Conservation (phyloP, 2,329 filamentous ascomycete genomes). For the Didymella sp. region DNA sequence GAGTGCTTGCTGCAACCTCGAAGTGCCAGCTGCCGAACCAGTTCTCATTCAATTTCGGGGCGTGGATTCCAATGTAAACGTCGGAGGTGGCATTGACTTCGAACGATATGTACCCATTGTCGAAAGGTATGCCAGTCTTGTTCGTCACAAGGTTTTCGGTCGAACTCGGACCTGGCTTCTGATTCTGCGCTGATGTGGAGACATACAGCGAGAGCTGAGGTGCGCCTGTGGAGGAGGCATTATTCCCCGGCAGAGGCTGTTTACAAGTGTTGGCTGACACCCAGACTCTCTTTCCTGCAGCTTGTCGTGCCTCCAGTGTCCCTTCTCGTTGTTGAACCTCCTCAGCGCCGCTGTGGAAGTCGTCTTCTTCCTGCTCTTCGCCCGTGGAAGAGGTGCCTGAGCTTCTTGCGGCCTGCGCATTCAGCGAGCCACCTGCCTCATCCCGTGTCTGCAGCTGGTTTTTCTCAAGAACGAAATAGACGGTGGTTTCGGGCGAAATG, state of each 20-base stretch:
- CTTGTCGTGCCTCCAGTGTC: conserved; percentile 33
- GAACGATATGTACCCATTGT: conserved; percentile 73
- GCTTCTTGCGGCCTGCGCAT: conserved; percentile 34
- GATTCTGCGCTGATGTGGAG: conserved; percentile 69
- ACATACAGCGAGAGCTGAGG: conserved; percentile 81
- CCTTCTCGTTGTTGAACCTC: conserved; percentile 13
- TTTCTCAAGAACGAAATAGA: conserved; percentile 70
- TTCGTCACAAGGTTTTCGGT: conserved; percentile 55
- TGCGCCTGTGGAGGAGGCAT: conserved; percentile 51
- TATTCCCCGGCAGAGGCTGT: conserved; percentile 69
- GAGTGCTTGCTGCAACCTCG: conserved; percentile 81
- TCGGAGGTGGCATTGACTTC: conserved; percentile 67
- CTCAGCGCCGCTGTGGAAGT: conserved; percentile 10
- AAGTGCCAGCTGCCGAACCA: conserved; percentile 76
- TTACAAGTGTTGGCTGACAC: conserved; percentile 86
- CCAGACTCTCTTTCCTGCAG: conserved; percentile 63
- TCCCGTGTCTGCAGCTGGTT: conserved; percentile 59
- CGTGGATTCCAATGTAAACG: conserved; percentile 78
- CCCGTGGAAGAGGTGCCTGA: conserved; percentile 1
- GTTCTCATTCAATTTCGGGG: conserved; percentile 67
- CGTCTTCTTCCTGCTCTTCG: neutral
- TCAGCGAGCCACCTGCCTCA: conserved; percentile 34
- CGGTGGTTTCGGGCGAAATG: conserved; percentile 66
- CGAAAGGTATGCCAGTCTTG: conserved; percentile 57
- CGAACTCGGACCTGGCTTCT: conserved; percentile 68